Base-by-base conservation (phyloP, 495 filamentous ascomycete species). In the Chaetomium fimeti region DNA sequence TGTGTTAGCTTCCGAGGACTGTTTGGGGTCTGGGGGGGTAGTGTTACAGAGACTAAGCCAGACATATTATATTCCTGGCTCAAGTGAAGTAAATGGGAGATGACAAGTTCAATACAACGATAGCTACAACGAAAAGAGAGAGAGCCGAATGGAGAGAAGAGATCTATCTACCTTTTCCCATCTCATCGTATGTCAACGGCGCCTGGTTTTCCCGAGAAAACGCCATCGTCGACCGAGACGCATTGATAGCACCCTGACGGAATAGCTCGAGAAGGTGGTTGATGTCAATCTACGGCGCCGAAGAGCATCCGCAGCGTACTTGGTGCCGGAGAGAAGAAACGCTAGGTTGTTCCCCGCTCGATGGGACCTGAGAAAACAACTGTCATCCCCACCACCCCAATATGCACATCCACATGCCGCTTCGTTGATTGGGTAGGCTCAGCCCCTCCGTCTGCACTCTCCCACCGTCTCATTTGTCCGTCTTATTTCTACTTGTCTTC, bases 171-270 rank as follows among this genome's bases (percentile, higher is more conserved):
- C 53, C 53, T 56, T 56, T 56, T 27, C 32, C 53, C 32, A 56
- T 56, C 7, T 56, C 53, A 15, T 56, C 53, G 53, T 56, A 32
- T 20, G 53, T 56, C 13, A 56, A 22, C 36, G 32, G 32, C 28
- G 53, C 28, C 16, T 27, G 16, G 53, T 56, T 29, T 38, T 20
- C 32, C 28, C n/a, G 28, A 22, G 53, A 12, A 20, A 29, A 40
- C 13, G 53, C 28, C 53, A 56, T 52, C 40, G 1, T 43, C 13
- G 40, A 2, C 40, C 13, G 40, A 18, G 13, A 43, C 32, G 40
- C 40, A 43, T 43, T 18, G 40, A 43, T 18, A 43, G 16, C 13
- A 43, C 40, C 40, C 5, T 43, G 40, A 18, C 1, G 1, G 2
- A 4, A 48, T 15, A 18, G 3, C 40, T 43, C 40, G 40, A 2